Evolutionary conservation across 257 asterid genomes (phyloP).

Genomic region (Capsicum baccatum): DNA sequence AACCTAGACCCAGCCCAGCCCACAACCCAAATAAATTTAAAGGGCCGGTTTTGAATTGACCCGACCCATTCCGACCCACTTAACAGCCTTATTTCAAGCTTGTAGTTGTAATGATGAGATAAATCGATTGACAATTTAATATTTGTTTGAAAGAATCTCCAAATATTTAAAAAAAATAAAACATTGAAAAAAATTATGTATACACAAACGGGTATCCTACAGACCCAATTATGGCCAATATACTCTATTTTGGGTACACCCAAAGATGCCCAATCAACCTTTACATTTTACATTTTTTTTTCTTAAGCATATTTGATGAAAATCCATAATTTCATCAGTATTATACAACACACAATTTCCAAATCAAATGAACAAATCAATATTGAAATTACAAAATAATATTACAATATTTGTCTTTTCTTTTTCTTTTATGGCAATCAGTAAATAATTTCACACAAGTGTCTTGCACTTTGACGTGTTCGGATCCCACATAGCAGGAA

Average conservation of each 20-base stretch:
- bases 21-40: too few relatives aligned
- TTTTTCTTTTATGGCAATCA: background rate
- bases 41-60: too few relatives aligned
- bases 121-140: too few relatives aligned
- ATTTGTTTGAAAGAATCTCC: background rate
- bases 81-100: too few relatives aligned
- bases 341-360: background rate
- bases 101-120: background rate
- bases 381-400: background rate
- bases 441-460: conserved; percentile 35
- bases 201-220: too few relatives aligned
- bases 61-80: too few relatives aligned
- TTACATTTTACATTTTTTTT: background rate
- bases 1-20: too few relatives aligned
- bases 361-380: conserved; percentile 21
- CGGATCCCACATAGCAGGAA: conserved; percentile 64
- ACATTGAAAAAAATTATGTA: too few relatives aligned
- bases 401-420: background rate
- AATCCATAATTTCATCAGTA: background rate
- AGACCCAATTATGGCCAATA: too few relatives aligned
- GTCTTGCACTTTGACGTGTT: conserved; percentile 43
- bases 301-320: background rate
- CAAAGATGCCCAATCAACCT: background rate
- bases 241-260: too few relatives aligned
- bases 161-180: background rate